Evolutionary conservation across 1,139 yeast genomes (phyloP).

Genomic region (Saccharomycopsis crataegensis): DNA sequence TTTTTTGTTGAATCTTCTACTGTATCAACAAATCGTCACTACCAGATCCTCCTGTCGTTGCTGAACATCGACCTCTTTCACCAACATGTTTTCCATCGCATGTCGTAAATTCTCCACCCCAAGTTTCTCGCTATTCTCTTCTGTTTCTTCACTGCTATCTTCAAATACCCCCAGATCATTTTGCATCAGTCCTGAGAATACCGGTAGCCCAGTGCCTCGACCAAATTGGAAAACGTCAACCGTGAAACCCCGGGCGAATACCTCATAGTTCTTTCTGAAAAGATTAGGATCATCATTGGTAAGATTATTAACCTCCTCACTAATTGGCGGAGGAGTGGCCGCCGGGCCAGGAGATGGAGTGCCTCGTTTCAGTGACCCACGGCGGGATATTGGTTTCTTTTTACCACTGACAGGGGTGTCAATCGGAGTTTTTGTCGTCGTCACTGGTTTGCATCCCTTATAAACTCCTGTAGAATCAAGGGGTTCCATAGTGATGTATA

Average conservation of each 20-base stretch:
- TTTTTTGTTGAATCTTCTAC: too few relatives aligned
- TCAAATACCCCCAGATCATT: background rate
- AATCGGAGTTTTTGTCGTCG: background rate
- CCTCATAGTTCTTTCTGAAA: conserved; percentile 3
- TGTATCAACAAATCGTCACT: too few relatives aligned
- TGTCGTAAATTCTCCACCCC: background rate
- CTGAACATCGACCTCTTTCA: background rate
- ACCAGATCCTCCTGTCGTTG: too few relatives aligned
- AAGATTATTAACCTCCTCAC: background rate
- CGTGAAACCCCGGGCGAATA: conserved; percentile 15
- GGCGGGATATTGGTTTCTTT: too few relatives aligned
- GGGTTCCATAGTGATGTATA: conserved; percentile 7
- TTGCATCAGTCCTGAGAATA: conserved; percentile 1
- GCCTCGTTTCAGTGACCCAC: too few relatives aligned
- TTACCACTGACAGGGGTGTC: background rate
- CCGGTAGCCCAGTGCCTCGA: conserved; percentile 16
- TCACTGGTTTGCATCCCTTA: background rate
- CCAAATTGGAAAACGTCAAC: conserved; percentile 15
- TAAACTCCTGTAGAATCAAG: conserved; percentile 1
- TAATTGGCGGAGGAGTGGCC: background rate
- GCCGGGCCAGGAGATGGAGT: background rate
- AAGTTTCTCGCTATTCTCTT: background rate
- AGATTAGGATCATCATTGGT: background rate
- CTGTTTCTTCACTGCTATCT: background rate
- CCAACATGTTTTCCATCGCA: background rate